A percentile compares a stretch with the other conserved stretches of the same genome.
phyloP scores from a whole-genome alignment of 2,329 filamentous ascomycete genomes.

The Pseudocercospora macadamiae region DNA sequence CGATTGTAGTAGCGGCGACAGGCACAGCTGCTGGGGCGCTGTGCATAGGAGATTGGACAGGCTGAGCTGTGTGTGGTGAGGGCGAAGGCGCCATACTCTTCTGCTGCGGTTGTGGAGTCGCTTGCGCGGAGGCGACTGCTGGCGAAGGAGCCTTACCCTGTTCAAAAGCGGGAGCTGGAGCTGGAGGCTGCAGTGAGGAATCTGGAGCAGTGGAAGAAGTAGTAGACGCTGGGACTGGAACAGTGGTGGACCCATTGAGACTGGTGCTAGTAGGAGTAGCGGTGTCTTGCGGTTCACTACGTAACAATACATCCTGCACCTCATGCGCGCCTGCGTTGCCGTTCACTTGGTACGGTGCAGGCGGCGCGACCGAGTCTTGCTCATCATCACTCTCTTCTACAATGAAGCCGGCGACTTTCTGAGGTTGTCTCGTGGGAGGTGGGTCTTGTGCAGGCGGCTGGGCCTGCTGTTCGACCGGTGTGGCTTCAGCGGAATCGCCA shows the following conservation, averaged over 20 bases:
- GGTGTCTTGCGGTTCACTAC: conserved; percentile 48
- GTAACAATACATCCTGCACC: conserved; percentile 61
- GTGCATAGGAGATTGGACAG: conserved; percentile 16
- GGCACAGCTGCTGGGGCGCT: conserved; percentile 18
- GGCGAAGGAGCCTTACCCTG: conserved; percentile 37
- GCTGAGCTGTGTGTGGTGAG: conserved; percentile 15
- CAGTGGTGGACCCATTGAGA: conserved; percentile 40
- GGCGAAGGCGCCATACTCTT: conserved; percentile 23
- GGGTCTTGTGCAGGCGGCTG: conserved; percentile 35
- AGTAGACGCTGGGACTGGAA: conserved; percentile 34
- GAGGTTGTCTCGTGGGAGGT: conserved; percentile 39
- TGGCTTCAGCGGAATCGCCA: conserved; percentile 20
- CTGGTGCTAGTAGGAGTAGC: conserved; percentile 36
- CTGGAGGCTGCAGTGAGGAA: conserved; percentile 36
- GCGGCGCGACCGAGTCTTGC: conserved; percentile 38
- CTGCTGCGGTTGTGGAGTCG: conserved; percentile 19
- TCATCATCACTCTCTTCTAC: conserved; percentile 65
- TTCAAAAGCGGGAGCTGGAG: conserved; percentile 27
- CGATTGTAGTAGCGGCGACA: conserved; percentile 13
- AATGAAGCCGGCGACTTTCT: conserved; percentile 57
- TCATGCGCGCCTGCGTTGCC: conserved; percentile 32
- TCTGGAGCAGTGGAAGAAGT: conserved; percentile 32
- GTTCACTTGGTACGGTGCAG: conserved; percentile 33
- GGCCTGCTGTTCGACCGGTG: conserved; percentile 13
- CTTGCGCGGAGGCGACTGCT: conserved; percentile 20